Evolutionary conservation across 2,329 filamentous ascomycete species (phyloP), one percentile per base, ranked within the genome.

Genomic region (Corynespora cassiicola): DNA sequence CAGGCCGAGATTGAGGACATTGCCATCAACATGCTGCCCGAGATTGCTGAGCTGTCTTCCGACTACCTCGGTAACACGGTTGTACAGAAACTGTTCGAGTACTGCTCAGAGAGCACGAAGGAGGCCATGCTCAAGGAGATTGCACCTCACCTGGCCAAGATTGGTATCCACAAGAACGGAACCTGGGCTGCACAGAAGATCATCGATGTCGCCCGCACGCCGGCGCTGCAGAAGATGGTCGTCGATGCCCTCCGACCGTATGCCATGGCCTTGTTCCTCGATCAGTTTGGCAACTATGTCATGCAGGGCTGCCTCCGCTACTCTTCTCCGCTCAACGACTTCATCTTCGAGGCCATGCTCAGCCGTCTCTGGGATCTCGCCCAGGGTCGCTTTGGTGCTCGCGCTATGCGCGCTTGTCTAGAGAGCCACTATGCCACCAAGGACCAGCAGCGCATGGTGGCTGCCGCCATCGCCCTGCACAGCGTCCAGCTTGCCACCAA

Each of bases 161-260:
- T 97, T 70, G 94, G 94, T 57, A 85, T 96, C 6, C 94, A 99
- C 79, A 99, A 99, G 81, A 99, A 99, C 61, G 94, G 94, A 47
- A 99, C 94, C 1, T 99, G 94, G 94, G 94, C 94, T 37, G 94
- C 94, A 1, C 94, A 99, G 72, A 99, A 97, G 79, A 97, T 99
- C 61, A 97, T 99, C 54, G 92, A 97, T 60, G 90, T 96, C 6
- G 92, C 90, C 67, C 90, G 94, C 71, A 90, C 87, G 1, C 84
- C 87, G 5, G 75, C 77, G 25, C 91, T 97, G 71, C 92, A 94
- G 85, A 74, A 77, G 30, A 75, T 90, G 72, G 92, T 99, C 61
- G 87, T 94, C 18, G 84, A 95, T 48, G 81, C 89, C 52, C 77
- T 97, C 19, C 86, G 86, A 3, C 85, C 90, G 1, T 96, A 95